Percentiles rank a stretch among this genome's conserved stretches.
phyloP scores from a whole-genome alignment of 148 eudicot species.

The Hydrangea macrophylla region DNA sequence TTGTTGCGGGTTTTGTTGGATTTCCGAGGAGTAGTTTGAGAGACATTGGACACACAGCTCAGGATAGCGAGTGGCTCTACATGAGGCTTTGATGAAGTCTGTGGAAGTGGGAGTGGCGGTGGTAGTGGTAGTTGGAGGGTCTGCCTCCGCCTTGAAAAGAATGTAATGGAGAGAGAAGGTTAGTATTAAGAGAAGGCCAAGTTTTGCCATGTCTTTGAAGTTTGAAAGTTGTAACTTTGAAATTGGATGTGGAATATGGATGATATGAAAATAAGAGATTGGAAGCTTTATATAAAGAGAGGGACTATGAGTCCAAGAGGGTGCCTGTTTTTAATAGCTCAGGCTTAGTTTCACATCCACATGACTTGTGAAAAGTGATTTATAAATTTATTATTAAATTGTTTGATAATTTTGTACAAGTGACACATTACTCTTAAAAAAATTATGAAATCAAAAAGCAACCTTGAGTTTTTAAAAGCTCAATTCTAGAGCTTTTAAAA shows the following conservation, averaged over 20 bases:
- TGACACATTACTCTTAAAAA: too few species aligned
- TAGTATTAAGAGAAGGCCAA: slow-evolving; percentile 20
- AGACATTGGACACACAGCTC: slow-evolving; percentile 49
- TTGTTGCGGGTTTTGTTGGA: slow-evolving; percentile 36
- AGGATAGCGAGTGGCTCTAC: slow-evolving; percentile 53
- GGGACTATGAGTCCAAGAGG: not conserved
- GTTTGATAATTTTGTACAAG: too few species aligned
- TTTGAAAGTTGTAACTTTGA: not conserved
- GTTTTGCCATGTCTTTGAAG: slow-evolving; percentile 17
- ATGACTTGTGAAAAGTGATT: too few species aligned
- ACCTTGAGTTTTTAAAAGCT: too few species aligned
- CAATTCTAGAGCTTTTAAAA: too few species aligned
- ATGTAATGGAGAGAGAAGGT: not conserved
- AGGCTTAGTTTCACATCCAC: too few species aligned
- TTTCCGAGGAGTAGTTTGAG: slow-evolving; percentile 31
- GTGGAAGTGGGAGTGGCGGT: slow-evolving; percentile 10
- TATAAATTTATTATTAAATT: too few species aligned
- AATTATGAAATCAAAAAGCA: too few species aligned
- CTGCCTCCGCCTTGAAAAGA: not conserved
- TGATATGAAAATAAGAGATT: not conserved
- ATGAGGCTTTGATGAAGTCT: slow-evolving; percentile 45
- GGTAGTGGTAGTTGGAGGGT: too few species aligned
- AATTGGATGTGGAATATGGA: not conserved
- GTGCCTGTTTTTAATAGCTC: too few species aligned
- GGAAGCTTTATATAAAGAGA: slow-evolving; percentile 11